These are phyloP conservation scores for Pseudovirgaria hyperparasitica DNA, from an alignment of 2,329 filamentous ascomycete species.

Conservation along the genomic window DNA sequence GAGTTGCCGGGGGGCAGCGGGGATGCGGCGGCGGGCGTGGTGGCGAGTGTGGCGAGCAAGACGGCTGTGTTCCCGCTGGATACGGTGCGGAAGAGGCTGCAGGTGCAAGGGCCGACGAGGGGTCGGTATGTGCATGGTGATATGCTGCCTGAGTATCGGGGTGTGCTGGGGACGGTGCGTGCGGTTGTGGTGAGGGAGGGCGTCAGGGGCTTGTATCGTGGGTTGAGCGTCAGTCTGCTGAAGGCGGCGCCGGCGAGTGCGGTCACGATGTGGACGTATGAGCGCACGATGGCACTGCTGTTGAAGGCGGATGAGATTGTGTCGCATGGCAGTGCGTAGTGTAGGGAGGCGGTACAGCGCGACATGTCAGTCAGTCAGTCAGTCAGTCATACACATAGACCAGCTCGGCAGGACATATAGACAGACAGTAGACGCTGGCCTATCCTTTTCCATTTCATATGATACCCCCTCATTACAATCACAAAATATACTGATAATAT, in stretches of 20 bases:
- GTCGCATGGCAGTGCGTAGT: too few species aligned
- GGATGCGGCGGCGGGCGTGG: conserved; percentile 70
- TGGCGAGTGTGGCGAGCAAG: conserved; percentile 73
- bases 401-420: too few species aligned
- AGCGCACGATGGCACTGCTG: conserved; percentile 55
- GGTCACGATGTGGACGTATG: conserved; percentile 91
- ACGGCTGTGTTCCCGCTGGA: conserved; percentile 88
- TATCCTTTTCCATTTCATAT: too few species aligned
- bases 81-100: conserved; percentile 80
- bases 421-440: too few species aligned
- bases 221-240: conserved; percentile 74
- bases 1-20: conserved; percentile 58
- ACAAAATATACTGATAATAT: too few species aligned
- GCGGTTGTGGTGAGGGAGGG: conserved; percentile 64
- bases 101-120: conserved; percentile 86
- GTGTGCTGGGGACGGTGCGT: conserved; percentile 51
- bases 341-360: too few species aligned
- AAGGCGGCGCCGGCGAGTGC: conserved; percentile 92
- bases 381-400: too few species aligned
- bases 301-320: conserved; percentile 19
- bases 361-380: too few species aligned
- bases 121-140: conserved; percentile 68
- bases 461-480: too few species aligned
- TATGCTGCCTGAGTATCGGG: conserved; percentile 72
- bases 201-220: conserved; percentile 69